Evolutionary conservation across 2,329 filamentous ascomycete genomes (phyloP).

Genomic region (Colletotrichum sp.): DNA sequence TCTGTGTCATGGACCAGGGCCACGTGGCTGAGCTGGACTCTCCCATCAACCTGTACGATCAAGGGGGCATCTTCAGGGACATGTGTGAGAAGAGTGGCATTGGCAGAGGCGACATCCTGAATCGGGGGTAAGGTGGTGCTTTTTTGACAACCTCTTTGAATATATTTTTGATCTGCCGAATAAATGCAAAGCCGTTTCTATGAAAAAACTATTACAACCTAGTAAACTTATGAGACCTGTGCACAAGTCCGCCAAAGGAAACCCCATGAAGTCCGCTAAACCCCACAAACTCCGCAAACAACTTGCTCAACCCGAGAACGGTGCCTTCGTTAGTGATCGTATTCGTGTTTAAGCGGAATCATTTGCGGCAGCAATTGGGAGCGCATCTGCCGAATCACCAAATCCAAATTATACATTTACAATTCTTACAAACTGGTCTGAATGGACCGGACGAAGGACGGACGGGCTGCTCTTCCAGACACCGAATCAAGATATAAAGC

Average conservation of each 20-base stretch:
- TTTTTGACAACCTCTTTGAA: neutral
- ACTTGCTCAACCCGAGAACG: neutral
- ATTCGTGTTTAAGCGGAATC: neutral
- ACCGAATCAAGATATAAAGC: neutral
- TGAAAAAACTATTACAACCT: neutral
- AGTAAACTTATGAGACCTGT: neutral
- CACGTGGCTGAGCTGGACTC: constrained; percentile 70
- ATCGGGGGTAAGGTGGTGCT: neutral
- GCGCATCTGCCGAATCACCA: neutral
- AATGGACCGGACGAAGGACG: neutral
- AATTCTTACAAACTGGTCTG: neutral
- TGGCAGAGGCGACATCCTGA: constrained; percentile 52
- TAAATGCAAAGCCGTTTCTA: neutral
- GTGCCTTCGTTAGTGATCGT: neutral
- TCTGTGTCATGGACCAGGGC: constrained; percentile 76
- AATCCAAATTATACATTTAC: neutral
- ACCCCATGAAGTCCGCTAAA: neutral
- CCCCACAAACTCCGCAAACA: neutral
- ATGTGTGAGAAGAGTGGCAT: constrained; percentile 57
- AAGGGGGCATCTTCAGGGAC: constrained; percentile 65
- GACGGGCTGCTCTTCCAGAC: neutral
- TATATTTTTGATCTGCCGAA: neutral
- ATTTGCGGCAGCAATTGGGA: neutral
- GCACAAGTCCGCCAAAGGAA: neutral
- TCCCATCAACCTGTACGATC: constrained; percentile 64